These are phyloP conservation scores for Leucocoprinus birnbaumii DNA, from an alignment of 768 basidiomycete species.

Conservation along the genomic window DNA sequence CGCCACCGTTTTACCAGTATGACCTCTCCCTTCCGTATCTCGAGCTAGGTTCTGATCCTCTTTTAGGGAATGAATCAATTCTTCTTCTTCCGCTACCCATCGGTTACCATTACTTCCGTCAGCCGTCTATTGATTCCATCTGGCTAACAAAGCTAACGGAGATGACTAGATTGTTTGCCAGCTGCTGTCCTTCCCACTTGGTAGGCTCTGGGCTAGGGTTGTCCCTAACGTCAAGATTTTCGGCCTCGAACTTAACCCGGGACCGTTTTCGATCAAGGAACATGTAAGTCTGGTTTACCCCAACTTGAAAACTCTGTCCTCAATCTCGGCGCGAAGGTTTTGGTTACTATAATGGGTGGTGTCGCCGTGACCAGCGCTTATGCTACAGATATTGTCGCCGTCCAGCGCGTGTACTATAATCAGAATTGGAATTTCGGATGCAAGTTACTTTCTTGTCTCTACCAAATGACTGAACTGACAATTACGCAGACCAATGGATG, in stretches of 20 bases:
- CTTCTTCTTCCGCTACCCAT: constrained; percentile 51
- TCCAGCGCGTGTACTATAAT: constrained; percentile 63
- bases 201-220: constrained; percentile 49
- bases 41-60: too few species aligned
- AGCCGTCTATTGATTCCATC: too few species aligned
- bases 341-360: constrained; percentile 5
- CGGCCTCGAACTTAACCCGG: constrained; percentile 66
- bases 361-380: constrained; percentile 63
- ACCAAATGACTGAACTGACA: constrained; percentile 2
- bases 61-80: constrained; percentile 46
- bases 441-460: constrained; percentile 22
- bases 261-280: constrained; percentile 76
- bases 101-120: constrained; percentile 28
- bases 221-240: constrained; percentile 56
- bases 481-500: constrained; percentile 60
- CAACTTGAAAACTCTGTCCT: constrained; percentile 30
- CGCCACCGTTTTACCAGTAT: constrained; percentile 49
- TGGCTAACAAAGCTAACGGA: too few species aligned
- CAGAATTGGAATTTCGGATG: constrained; percentile 59
- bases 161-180: constrained; percentile 53
- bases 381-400: constrained; percentile 69
- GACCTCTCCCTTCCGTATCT: too few species aligned
- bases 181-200: constrained; percentile 70
- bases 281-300: constrained; percentile 48
- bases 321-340: not conserved